Percentiles rank a stretch among this genome's conserved stretches.
Conservation (phyloP, 2,329 filamentous ascomycete species). For the Cladosporium velox region DNA sequence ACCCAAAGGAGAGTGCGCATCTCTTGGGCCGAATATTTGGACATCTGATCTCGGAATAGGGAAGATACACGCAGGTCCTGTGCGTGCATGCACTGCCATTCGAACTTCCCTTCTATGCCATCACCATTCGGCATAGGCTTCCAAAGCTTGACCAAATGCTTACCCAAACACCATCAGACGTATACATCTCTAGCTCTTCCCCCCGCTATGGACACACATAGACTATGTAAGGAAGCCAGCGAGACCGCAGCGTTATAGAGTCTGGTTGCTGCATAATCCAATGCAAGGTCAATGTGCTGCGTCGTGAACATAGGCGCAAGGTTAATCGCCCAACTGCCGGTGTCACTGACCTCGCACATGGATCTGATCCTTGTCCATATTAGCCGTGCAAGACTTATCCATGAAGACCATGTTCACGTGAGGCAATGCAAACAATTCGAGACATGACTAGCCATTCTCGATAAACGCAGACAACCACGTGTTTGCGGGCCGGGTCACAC, state of each 20-base stretch:
- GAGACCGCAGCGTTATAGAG: neutral
- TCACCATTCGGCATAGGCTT: neutral
- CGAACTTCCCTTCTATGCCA: neutral
- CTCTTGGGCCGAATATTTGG: neutral
- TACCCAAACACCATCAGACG: too few relatives aligned
- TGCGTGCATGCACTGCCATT: neutral
- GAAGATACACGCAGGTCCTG: neutral
- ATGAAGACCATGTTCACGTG: neutral
- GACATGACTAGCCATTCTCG: neutral
- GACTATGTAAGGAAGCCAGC: too few relatives aligned
- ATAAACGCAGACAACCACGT: neutral
- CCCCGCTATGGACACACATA: neutral
- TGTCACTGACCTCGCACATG: neutral
- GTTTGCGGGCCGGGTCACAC: neutral
- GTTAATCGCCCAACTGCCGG: neutral
- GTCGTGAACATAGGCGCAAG: neutral
- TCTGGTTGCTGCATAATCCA: neutral
- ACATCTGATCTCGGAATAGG: neutral
- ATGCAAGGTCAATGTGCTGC: neutral
- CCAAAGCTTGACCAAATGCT: neutral
- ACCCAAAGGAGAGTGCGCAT: slow-evolving; percentile 36
- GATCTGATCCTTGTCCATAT: neutral
- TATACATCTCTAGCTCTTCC: neutral
- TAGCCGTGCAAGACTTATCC: neutral
- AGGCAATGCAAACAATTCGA: neutral